phyloP scores from a whole-genome alignment of 345 rosid genomes.

The Salix viminalis region DNA sequence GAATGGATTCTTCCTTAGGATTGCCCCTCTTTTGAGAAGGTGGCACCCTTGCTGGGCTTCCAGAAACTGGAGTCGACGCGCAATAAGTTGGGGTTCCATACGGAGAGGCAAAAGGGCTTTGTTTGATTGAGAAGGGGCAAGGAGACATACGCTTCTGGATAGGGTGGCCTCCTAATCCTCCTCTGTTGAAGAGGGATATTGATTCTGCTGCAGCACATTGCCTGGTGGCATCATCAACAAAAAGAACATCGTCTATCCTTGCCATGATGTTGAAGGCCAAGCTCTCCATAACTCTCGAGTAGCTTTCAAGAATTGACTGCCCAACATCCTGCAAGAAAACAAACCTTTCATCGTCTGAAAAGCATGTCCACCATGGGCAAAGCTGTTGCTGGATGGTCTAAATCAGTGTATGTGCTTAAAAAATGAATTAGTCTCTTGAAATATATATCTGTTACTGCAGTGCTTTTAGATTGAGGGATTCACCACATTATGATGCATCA shows the following conservation, averaged over 20 bases:
- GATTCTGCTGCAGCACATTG: constrained; percentile 58
- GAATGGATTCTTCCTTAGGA: constrained; percentile 38
- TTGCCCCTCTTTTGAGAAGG: constrained; percentile 31
- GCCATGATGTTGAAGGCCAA: constrained; percentile 95
- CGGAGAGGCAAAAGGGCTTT: constrained; percentile 64
- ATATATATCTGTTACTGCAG: not conserved
- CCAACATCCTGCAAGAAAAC: constrained; percentile 75
- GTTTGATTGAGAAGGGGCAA: constrained; percentile 63
- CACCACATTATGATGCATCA: not conserved
- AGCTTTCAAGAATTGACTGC: constrained; percentile 91
- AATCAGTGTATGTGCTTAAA: not conserved
- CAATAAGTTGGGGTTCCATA: constrained; percentile 62
- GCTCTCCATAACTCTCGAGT: constrained; percentile 98
- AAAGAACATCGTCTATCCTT: constrained; percentile 95
- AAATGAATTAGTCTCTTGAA: not conserved
- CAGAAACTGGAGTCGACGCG: constrained; percentile 30
- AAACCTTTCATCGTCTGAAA: not conserved
- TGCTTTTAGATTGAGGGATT: not conserved
- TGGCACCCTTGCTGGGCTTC: constrained; percentile 17
- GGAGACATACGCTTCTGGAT: constrained; percentile 71
- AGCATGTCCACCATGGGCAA: not conserved
- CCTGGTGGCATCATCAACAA: constrained; percentile 69
- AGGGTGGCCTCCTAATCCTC: constrained; percentile 53
- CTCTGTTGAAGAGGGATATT: constrained; percentile 56
- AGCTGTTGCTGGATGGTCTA: not conserved